Evolutionary conservation across 2,329 filamentous ascomycete genomes (phyloP).

Genomic region (Hypoxylon sp.): DNA sequence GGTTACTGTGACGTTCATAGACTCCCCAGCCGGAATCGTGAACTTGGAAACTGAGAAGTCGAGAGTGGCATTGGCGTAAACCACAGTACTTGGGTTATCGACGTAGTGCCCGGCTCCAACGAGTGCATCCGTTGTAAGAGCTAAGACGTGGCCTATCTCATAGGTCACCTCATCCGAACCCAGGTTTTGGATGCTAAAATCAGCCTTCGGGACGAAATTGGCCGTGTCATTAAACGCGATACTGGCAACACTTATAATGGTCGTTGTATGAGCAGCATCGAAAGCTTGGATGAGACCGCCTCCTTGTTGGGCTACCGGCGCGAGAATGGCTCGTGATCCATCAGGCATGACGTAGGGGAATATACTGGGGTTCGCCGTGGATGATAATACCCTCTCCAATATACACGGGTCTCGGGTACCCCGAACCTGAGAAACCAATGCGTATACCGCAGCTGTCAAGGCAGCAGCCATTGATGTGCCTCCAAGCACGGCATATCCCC

Average conservation of each 20-base stretch:
- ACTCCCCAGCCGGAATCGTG: conserved; percentile 17
- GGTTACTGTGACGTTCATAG: conserved; percentile 16
- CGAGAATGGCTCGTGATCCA: conserved; percentile 41
- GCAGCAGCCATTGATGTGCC: conserved; percentile 71
- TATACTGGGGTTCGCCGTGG: conserved; percentile 49
- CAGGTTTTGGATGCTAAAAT: conserved; percentile 57
- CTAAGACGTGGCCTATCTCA: conserved; percentile 50
- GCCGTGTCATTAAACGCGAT: conserved; percentile 61
- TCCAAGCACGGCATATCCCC: conserved; percentile 64
- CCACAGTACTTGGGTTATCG: conserved; percentile 28
- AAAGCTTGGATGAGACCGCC: conserved; percentile 58
- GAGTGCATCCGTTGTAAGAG: conserved; percentile 56
- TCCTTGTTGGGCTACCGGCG: conserved; percentile 59
- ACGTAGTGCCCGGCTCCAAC: background rate
- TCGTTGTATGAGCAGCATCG: conserved; percentile 55
- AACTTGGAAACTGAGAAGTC: conserved; percentile 29
- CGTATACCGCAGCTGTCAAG: conserved; percentile 59
- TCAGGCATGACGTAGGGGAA: conserved; percentile 52
- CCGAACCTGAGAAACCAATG: conserved; percentile 53
- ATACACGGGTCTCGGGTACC: conserved; percentile 49
- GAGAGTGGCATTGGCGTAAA: conserved; percentile 31
- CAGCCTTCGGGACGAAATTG: conserved; percentile 54
- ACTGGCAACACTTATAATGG: conserved; percentile 54
- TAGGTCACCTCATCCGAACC: conserved; percentile 55
- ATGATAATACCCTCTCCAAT: conserved; percentile 50